Conservation (phyloP, 2,329 filamentous ascomycete genomes). For the Colletotrichum graminicola region DNA sequence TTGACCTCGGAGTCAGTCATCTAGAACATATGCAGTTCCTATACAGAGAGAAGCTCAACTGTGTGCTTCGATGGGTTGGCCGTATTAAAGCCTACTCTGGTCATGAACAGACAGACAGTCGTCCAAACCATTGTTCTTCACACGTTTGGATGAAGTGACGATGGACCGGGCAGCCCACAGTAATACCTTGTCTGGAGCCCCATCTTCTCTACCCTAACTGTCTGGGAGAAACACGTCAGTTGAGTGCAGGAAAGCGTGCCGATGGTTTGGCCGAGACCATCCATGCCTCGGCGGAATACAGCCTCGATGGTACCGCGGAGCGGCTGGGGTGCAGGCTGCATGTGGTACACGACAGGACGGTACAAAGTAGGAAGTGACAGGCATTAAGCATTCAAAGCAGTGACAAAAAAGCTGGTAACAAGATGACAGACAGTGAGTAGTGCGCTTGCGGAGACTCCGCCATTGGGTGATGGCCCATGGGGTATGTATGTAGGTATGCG, state of each 20-base stretch:
- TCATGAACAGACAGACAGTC: background rate
- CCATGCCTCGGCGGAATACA: conserved; percentile 8
- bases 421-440: background rate
- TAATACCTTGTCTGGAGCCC: too few species aligned
- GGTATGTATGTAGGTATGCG: too few species aligned
- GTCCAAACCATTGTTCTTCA: background rate
- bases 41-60: background rate
- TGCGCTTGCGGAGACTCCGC: conserved; percentile 40
- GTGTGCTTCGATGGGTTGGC: background rate
- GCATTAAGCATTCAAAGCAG: background rate
- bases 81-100: background rate
- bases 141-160: too few species aligned
- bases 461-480: background rate
- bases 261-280: conserved; percentile 27
- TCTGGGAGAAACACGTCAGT: background rate
- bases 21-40: background rate
- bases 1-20: background rate
- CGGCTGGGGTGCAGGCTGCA: conserved; percentile 5
- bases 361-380: background rate
- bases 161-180: background rate
- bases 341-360: background rate
- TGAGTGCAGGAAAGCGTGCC: conserved; percentile 17
- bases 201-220: background rate
- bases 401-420: background rate
- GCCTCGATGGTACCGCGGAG: background rate